Evolutionary conservation across 2,329 filamentous ascomycete genomes (phyloP).

Genomic region (Epicoccum sorghinum): DNA sequence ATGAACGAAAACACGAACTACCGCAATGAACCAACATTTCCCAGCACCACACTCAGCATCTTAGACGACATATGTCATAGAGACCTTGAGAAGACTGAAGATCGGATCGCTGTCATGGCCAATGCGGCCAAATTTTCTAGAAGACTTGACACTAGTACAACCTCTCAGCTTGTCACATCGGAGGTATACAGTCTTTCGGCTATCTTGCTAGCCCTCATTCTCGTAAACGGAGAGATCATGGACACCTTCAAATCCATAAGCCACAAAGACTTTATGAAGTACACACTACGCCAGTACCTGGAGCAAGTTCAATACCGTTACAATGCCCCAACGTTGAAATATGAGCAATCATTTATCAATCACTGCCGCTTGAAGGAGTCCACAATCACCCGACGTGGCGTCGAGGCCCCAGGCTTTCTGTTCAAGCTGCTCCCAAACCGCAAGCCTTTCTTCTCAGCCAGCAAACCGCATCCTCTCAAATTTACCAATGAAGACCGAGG

Average conservation of each 20-base stretch:
- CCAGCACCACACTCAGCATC: conserved; percentile 22
- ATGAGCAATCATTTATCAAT: conserved; percentile 21
- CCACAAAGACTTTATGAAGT: neutral
- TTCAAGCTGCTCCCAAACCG: conserved; percentile 6
- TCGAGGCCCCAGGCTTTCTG: conserved; percentile 19
- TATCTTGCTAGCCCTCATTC: conserved; percentile 18
- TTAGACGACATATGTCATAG: conserved; percentile 23
- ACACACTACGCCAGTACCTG: conserved; percentile 9
- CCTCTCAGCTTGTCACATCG: neutral
- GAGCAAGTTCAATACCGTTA: conserved; percentile 7
- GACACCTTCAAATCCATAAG: neutral
- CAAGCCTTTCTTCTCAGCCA: neutral
- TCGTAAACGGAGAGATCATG: conserved; percentile 27
- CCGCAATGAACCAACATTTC: conserved; percentile 2
- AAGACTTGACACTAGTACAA: conserved; percentile 14
- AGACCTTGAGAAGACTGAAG: conserved; percentile 16
- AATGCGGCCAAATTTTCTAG: conserved; percentile 22
- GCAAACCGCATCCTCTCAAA: neutral
- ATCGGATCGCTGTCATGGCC: conserved; percentile 25
- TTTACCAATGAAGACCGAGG: neutral
- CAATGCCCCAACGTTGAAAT: conserved; percentile 6
- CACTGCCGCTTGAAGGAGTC: conserved; percentile 21
- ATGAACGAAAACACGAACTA: neutral
- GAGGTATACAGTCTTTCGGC: conserved; percentile 22
- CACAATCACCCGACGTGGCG: conserved; percentile 7